Evolutionary conservation across 2,329 filamentous ascomycete species (phyloP), one percentile per base, ranked within the genome.

Genomic region (Penicillium vulpinum): DNA sequence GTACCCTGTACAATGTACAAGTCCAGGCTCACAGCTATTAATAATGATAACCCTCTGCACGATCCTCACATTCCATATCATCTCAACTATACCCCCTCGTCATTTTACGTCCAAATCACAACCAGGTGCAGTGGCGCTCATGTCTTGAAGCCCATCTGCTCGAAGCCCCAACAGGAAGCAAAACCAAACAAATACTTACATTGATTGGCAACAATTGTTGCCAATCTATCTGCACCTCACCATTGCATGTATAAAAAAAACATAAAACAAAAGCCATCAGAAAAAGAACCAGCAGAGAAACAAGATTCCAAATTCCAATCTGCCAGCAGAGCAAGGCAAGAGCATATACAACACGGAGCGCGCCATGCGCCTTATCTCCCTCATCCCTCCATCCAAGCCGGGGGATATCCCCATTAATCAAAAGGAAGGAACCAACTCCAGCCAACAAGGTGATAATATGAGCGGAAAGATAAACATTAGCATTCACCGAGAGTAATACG

Each of bases 401-500:
- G 51, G 44, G 51, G 28, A 49, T 54, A 54, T 49, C 22, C 44
- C 21, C 26, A 21, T 33, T 11, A 45, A 21, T 8, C n/a, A n/a
- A n/a, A n/a, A n/a, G n/a, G n/a, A 44, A 47, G 21, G 24, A 9
- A 5, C 33, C 18, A 21, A 35, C 29, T 11, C 21, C 18, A 16
- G 10, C 28, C 49, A 44, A 36, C 8, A 24, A 33, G 15, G 29
- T 22, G 5, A 6, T 11, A 38, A 33, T 21, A 36, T n/a, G 10
- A 29, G 21, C 28, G 26, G 21, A 22, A 40, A 41, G 18, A 29
- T 39, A 21, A 43, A 35, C 40, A 38, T 26, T 16, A 43, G 28
- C 40, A 38, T 26, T 16, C 29, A 22, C 16, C 21, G 21, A 35
- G 46, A 33, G 31, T 31, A 55, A 55, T 55, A 55, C 53, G 26